These are phyloP conservation scores for Toxicodendron radicans DNA, from an alignment of 345 rosid species.

Conservation along the genomic window DNA sequence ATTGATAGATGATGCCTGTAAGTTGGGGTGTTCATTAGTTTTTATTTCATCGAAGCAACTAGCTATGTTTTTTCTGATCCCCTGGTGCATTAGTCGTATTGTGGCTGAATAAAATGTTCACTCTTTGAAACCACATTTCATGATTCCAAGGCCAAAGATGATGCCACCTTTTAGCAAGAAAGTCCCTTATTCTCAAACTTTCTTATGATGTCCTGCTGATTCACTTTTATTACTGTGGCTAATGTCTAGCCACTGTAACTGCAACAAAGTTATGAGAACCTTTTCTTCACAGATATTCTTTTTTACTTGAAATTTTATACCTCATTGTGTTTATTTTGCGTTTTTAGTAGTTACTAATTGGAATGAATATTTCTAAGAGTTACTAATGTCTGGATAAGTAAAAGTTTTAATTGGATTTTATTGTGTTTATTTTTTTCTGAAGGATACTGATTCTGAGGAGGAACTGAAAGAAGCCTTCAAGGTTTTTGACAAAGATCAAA, in stretches of 20 bases:
- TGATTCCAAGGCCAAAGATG: background rate
- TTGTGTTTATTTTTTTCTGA: background rate
- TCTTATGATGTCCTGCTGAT: background rate
- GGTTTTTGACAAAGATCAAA: slow-evolving; percentile 55
- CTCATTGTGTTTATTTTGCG: background rate
- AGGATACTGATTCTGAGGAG: slow-evolving; percentile 54
- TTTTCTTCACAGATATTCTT: background rate
- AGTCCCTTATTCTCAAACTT: background rate
- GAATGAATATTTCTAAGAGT: background rate
- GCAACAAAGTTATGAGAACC: background rate
- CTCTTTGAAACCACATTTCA: background rate
- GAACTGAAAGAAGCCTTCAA: slow-evolving; percentile 45
- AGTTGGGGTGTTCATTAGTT: background rate
- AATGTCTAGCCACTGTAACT: background rate
- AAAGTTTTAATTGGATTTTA: background rate
- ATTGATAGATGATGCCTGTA: no score
- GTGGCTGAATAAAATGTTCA: background rate
- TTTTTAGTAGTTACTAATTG: background rate
- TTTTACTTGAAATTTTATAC: background rate
- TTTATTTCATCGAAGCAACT: background rate
- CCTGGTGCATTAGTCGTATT: background rate
- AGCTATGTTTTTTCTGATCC: background rate
- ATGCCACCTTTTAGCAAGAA: background rate
- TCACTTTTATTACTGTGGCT: background rate
- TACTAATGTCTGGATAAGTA: background rate